Conservation (phyloP, 345 rosid genomes). For the Crucihimalaya himalaica region DNA sequence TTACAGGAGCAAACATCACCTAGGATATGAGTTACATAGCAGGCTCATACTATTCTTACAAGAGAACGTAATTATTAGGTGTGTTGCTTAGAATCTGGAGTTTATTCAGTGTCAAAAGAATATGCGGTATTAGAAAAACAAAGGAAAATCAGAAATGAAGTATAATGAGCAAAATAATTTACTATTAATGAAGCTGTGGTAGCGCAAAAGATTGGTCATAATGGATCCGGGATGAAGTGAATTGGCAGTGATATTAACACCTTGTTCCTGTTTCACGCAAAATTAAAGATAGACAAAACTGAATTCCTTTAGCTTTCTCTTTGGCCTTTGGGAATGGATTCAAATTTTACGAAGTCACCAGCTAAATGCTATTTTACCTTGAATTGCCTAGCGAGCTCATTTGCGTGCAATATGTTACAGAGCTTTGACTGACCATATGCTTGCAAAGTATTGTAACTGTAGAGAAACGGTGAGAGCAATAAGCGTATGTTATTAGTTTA, state of each 20-base stretch:
- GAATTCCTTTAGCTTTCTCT: conserved; percentile 9
- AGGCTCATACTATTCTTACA: conserved; percentile 10
- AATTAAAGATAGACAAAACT: conserved; percentile 16
- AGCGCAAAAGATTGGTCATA: conserved; percentile 61
- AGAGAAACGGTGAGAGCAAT: background rate
- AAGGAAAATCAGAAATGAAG: background rate
- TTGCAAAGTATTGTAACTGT: conserved; percentile 53
- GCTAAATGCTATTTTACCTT: conserved; percentile 48
- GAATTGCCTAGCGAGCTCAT: conserved; percentile 69
- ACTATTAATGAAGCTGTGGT: conserved; percentile 51
- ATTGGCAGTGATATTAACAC: conserved; percentile 60
- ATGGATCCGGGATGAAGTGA: conserved; percentile 81
- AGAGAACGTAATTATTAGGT: background rate
- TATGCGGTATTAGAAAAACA: background rate
- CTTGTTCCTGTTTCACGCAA: conserved; percentile 57
- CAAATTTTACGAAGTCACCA: background rate
- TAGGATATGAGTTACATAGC: background rate
- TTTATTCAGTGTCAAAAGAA: background rate
- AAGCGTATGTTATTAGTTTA: background rate
- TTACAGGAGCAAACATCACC: background rate
- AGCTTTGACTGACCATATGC: conserved; percentile 86
- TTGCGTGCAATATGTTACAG: conserved; percentile 76
- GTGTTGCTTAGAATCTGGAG: background rate
- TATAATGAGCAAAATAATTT: conserved; percentile 6
- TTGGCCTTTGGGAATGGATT: background rate